Evolutionary conservation across 31 red algal genomes (phyloP).

Genomic region (Porphyra umbilicalis): DNA sequence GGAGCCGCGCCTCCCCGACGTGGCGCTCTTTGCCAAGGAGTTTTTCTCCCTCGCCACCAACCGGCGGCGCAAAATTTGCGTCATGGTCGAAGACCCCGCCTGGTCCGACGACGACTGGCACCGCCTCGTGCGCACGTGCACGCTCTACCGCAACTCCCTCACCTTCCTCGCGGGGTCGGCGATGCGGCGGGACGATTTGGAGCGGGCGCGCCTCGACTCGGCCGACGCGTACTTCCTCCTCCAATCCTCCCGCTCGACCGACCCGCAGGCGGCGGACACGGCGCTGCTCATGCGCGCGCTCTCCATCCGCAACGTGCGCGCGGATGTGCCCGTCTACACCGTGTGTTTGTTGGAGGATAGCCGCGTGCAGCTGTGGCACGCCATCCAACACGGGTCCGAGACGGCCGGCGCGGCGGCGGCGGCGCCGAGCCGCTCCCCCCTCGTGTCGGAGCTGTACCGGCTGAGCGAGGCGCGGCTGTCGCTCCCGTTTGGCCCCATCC

Average conservation of each 20-base stretch:
- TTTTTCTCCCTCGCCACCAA: slow-evolving; percentile 63
- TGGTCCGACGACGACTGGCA: slow-evolving; percentile 69
- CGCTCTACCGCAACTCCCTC: slow-evolving; percentile 36
- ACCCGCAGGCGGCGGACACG: slow-evolving; percentile 47
- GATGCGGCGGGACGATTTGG: slow-evolving; percentile 30
- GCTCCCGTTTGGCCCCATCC: background rate
- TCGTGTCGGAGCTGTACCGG: slow-evolving; percentile 1
- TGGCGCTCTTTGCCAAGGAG: slow-evolving; percentile 53
- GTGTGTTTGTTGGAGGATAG: slow-evolving; percentile 53
- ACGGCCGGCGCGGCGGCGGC: slow-evolving; percentile 24
- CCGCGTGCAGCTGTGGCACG: slow-evolving; percentile 29
- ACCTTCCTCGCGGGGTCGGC: slow-evolving; percentile 40
- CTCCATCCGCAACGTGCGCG: slow-evolving; percentile 56
- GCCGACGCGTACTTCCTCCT: slow-evolving; percentile 75
- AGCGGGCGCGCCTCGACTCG: slow-evolving; percentile 39
- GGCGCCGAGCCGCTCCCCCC: slow-evolving; percentile 9
- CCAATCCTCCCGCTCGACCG: slow-evolving; percentile 37
- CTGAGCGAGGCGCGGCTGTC: slow-evolving; percentile 24
- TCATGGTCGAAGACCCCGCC: slow-evolving; percentile 40
- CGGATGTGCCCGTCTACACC: slow-evolving; percentile 68
- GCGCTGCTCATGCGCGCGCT: slow-evolving; percentile 50
- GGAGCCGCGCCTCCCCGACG: slow-evolving; percentile 35
- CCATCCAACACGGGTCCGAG: background rate
- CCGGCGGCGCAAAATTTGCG: slow-evolving; percentile 35
- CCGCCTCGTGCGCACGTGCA: slow-evolving; percentile 46